These are phyloP conservation scores for Wickerhamiella shivajii DNA, from an alignment of 805 yeast genomes.

Conservation along the genomic window DNA sequence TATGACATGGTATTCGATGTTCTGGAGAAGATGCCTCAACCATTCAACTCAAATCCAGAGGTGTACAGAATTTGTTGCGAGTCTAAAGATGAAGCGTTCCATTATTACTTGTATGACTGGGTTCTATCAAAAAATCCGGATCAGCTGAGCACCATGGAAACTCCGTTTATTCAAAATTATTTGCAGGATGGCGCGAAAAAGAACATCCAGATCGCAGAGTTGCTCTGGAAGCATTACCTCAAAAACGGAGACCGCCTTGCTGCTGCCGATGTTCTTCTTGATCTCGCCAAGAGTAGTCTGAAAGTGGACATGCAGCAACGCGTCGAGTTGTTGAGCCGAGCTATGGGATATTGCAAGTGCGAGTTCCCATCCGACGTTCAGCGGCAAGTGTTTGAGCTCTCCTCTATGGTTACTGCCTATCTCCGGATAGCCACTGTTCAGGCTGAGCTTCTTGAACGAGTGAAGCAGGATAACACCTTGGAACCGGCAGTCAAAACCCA, in stretches of 20 bases:
- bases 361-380: constrained; percentile 61
- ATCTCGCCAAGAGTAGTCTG: constrained; percentile 59
- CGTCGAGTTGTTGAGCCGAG: constrained; percentile 78
- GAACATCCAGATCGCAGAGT: constrained; percentile 59
- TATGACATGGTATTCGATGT: constrained; percentile 66
- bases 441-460: constrained; percentile 36
- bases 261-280: constrained; percentile 72
- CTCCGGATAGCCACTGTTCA: constrained; percentile 81
- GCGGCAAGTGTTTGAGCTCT: constrained; percentile 59
- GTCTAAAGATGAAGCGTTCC: constrained; percentile 73
- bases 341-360: constrained; percentile 84
- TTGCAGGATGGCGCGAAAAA: constrained; percentile 36
- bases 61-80: constrained; percentile 63
- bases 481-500: constrained; percentile 30
- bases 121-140: constrained; percentile 62
- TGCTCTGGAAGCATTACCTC: constrained; percentile 81
- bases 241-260: constrained; percentile 61
- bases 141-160: constrained; percentile 61
- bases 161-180: constrained; percentile 67
- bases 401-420: constrained; percentile 57
- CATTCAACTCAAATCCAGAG: constrained; percentile 34
- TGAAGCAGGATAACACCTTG: constrained; percentile 29
- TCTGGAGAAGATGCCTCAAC: constrained; percentile 58
- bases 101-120: constrained; percentile 88
- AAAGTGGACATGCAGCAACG: constrained; percentile 53